Evolutionary conservation across 2,329 filamentous ascomycete species (phyloP).

Genomic region (Ophiostoma ulmi): DNA sequence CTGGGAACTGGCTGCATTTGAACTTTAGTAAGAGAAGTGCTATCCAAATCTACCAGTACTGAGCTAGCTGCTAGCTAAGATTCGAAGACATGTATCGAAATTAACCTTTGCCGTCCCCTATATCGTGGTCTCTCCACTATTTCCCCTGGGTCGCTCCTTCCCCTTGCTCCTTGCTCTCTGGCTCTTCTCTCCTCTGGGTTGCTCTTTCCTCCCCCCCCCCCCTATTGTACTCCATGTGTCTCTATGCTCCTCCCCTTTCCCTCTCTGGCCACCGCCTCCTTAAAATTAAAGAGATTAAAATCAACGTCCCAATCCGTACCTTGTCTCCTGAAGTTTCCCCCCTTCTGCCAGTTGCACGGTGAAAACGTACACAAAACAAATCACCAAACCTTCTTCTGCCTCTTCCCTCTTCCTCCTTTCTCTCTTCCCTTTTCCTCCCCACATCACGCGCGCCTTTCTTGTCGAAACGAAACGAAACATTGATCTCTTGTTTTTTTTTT

Average conservation of each 20-base stretch:
- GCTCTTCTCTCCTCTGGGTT: constrained; percentile 1
- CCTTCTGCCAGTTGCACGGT: constrained; percentile 23
- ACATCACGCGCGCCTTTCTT: constrained; percentile 13
- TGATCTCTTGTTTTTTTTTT: constrained; percentile 15
- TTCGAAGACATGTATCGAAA: constrained; percentile 14
- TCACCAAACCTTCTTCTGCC: constrained; percentile 18
- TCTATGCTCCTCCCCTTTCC: constrained; percentile 17
- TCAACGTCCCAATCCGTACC: constrained; percentile 22
- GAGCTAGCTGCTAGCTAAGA: background rate
- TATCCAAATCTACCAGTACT: background rate
- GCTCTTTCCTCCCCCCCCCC: constrained; percentile 15
- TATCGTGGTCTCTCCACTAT: constrained; percentile 18
- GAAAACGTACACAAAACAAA: constrained; percentile 23
- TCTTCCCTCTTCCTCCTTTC: constrained; percentile 8
- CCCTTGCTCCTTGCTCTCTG: constrained; percentile 19
- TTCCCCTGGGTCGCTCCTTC: constrained; percentile 15
- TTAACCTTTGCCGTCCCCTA: constrained; percentile 20
- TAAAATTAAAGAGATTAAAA: constrained; percentile 27
- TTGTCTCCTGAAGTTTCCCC: constrained; percentile 21
- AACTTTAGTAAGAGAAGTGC: background rate
- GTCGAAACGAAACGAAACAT: constrained; percentile 28
- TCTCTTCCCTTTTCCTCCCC: constrained; percentile 17
- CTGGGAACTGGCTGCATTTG: background rate
- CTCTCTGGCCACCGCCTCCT: constrained; percentile 27
- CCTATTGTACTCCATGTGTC: background rate